Conservation (phyloP, 805 yeast genomes). For the Komagataella populi region DNA sequence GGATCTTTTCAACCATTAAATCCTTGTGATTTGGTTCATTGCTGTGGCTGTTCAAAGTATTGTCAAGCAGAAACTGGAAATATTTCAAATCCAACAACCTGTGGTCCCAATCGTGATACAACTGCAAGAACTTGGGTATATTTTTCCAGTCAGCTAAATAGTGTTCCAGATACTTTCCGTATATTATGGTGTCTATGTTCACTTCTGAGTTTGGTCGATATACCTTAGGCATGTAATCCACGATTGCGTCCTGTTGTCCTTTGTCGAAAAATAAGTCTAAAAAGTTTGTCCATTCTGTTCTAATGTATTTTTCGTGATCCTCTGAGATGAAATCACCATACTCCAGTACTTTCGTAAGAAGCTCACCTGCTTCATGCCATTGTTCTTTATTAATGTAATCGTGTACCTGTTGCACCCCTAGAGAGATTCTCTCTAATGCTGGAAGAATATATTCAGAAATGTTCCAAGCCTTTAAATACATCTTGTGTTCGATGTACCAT, state of each 20-base stretch:
- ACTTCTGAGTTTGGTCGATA: conserved; percentile 16
- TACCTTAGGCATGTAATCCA: conserved; percentile 40
- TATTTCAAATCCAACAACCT: conserved; percentile 28
- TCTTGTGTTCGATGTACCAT: conserved; percentile 51
- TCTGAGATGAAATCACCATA: conserved; percentile 9
- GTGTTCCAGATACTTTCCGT: conserved; percentile 30
- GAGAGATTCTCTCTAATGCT: conserved; percentile 33
- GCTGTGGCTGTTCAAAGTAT: conserved; percentile 32
- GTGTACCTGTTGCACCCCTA: conserved; percentile 48
- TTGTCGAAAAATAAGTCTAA: conserved; percentile 35
- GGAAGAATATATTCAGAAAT: conserved; percentile 47
- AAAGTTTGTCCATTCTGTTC: conserved; percentile 54
- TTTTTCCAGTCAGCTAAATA: conserved; percentile 19
- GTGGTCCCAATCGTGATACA: conserved; percentile 37
- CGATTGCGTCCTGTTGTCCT: conserved; percentile 30
- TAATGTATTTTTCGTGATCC: conserved; percentile 6
- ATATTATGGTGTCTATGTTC: conserved; percentile 21
- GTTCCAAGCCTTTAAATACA: conserved; percentile 64
- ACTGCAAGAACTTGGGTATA: not conserved
- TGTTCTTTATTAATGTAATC: conserved; percentile 23
- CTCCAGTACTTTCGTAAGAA: conserved; percentile 27
- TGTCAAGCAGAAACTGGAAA: conserved; percentile 4
- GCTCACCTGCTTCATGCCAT: conserved; percentile 45
- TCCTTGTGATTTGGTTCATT: conserved; percentile 9
- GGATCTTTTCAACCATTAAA: conserved; percentile 11